A percentile compares a stretch with the other conserved stretches of the same genome.
Conservation (phyloP, 1,284 basidiomycete species). For the Pseudozyma hubeiensis region DNA sequence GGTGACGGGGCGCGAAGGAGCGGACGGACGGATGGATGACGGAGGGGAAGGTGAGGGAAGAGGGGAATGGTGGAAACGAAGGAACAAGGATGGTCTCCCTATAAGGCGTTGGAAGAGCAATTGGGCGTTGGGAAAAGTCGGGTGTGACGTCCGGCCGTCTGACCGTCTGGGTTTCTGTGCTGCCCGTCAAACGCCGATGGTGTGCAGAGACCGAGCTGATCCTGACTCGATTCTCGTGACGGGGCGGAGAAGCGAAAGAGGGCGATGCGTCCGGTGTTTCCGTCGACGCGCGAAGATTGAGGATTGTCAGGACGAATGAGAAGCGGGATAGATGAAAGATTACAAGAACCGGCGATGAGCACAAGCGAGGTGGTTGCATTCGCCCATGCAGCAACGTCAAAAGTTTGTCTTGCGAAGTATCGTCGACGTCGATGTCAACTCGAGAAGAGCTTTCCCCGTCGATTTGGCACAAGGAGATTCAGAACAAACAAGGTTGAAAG, state of each 20-base stretch:
- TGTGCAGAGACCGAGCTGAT: not conserved
- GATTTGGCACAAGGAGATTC: too few relatives aligned
- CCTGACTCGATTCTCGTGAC: slow-evolving; percentile 11
- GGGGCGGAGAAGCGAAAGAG: slow-evolving; percentile 1
- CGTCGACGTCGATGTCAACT: too few relatives aligned
- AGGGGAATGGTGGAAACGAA: slow-evolving; percentile 75
- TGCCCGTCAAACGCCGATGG: not conserved
- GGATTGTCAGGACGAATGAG: slow-evolving; percentile 32
- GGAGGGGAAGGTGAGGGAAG: slow-evolving; percentile 64
- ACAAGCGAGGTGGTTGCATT: not conserved
- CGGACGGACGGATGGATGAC: slow-evolving; percentile 60
- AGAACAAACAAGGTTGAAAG: too few relatives aligned
- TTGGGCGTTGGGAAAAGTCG: not conserved
- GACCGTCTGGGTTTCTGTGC: not conserved
- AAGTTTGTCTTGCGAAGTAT: too few relatives aligned
- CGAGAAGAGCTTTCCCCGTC: too few relatives aligned
- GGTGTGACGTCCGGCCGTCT: not conserved
- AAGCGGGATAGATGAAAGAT: slow-evolving; percentile 30
- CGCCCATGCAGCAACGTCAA: too few relatives aligned
- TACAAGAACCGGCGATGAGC: not conserved
- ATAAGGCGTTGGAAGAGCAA: not conserved
- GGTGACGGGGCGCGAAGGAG: slow-evolving; percentile 3
- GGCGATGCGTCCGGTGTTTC: not conserved
- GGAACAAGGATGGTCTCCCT: slow-evolving; percentile 69
- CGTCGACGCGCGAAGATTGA: slow-evolving; percentile 1